Evolutionary conservation across 2,329 filamentous ascomycete species (phyloP).

Genomic region (Celoporthe dispersa): DNA sequence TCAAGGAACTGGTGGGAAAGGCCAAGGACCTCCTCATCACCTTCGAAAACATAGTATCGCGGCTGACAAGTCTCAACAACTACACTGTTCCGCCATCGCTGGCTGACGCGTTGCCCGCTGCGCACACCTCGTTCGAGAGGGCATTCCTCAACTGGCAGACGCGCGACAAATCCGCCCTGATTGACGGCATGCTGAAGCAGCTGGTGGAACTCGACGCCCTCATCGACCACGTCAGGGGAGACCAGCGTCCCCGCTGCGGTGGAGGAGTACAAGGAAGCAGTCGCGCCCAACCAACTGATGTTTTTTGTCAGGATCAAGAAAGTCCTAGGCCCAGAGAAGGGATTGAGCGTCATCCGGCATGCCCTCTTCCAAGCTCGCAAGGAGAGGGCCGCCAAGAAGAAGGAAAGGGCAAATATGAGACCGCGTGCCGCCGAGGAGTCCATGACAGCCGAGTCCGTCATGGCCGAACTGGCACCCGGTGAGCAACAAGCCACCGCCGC

Average conservation of each 20-base stretch:
- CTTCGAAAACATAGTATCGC: constrained; percentile 75
- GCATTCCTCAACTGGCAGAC: constrained; percentile 86
- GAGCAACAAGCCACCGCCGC: background rate
- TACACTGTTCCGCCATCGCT: constrained; percentile 68
- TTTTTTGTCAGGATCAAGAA: constrained; percentile 80
- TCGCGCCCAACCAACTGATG: constrained; percentile 80
- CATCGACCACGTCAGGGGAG: constrained; percentile 81
- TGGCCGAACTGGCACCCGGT: constrained; percentile 47
- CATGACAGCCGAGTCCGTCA: constrained; percentile 40
- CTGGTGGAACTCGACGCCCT: constrained; percentile 85
- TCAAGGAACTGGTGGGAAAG: constrained; percentile 76
- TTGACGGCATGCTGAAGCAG: constrained; percentile 84
- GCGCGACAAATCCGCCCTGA: constrained; percentile 74
- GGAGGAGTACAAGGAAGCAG: constrained; percentile 77
- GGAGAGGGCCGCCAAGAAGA: constrained; percentile 62
- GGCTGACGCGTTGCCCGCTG: constrained; percentile 65
- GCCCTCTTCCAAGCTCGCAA: constrained; percentile 66
- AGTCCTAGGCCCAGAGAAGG: constrained; percentile 72
- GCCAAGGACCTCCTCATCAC: constrained; percentile 76
- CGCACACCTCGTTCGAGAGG: constrained; percentile 75
- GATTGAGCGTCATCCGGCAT: constrained; percentile 74
- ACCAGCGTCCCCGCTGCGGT: constrained; percentile 74
- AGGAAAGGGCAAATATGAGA: constrained; percentile 70
- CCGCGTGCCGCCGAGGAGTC: constrained; percentile 65
- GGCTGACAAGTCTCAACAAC: constrained; percentile 67